Conservation (phyloP, 2,329 filamentous ascomycete species). For the Colletotrichum gigasporum region DNA sequence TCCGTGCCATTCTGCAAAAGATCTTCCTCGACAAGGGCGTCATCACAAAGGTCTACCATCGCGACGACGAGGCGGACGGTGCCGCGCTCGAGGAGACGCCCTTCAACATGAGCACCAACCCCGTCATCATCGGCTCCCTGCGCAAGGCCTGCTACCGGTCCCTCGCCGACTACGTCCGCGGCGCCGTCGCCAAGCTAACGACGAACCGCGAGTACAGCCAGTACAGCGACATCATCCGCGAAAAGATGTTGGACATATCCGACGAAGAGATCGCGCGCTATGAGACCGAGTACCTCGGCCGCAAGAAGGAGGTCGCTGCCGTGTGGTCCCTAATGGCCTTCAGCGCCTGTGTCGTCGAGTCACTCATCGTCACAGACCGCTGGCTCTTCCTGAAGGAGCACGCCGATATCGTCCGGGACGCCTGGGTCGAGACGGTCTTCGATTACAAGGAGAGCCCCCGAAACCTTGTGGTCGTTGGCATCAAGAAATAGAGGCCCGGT, state of each 20-base stretch:
- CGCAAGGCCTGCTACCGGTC: slow-evolving; percentile 81
- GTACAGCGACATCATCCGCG: slow-evolving; percentile 68
- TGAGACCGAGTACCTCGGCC: slow-evolving; percentile 67
- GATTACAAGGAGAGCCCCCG: slow-evolving; percentile 86
- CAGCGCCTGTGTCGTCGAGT: slow-evolving; percentile 88
- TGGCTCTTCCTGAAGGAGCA: slow-evolving; percentile 90
- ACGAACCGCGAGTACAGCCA: slow-evolving; percentile 65
- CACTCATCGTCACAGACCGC: slow-evolving; percentile 87
- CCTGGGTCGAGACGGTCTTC: slow-evolving; percentile 95
- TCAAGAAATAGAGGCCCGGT: slow-evolving; percentile 68
- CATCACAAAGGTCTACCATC: slow-evolving; percentile 67
- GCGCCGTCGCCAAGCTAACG: slow-evolving; percentile 80
- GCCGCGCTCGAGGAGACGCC: slow-evolving; percentile 44
- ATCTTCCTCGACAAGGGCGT: slow-evolving; percentile 90
- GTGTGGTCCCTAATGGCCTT: slow-evolving; percentile 98
- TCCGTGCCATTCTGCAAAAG: slow-evolving; percentile 86
- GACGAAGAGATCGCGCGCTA: slow-evolving; percentile 82
- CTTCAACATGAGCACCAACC: slow-evolving; percentile 71
- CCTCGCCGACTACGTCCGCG: slow-evolving; percentile 81
- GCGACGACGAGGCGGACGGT: slow-evolving; percentile 40
- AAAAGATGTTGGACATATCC: slow-evolving; percentile 73
- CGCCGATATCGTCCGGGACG: slow-evolving; percentile 71
- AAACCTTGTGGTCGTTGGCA: slow-evolving; percentile 91
- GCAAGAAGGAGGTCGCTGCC: slow-evolving; percentile 84
- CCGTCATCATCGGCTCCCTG: slow-evolving; percentile 87